phyloP scores from a whole-genome alignment of 1,284 basidiomycete genomes.

The Papiliotrema laurentii region DNA sequence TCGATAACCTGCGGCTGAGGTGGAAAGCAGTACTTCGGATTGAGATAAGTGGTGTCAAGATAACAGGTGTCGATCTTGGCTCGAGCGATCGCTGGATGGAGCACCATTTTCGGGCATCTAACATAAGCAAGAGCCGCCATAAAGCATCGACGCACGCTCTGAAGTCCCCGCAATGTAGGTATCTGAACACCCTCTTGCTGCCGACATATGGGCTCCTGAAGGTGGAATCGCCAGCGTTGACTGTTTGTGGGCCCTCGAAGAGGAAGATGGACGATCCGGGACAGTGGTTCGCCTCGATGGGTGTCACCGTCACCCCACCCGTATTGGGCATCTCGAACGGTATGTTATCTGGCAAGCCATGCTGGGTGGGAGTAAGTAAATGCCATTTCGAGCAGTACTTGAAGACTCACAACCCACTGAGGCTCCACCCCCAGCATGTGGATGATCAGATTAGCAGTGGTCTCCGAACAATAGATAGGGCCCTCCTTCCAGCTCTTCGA shows the following conservation, averaged over 20 bases:
- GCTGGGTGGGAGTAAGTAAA: slow-evolving; percentile 24
- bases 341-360: slow-evolving; percentile 67
- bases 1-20: slow-evolving; percentile 87
- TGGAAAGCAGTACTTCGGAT: slow-evolving; percentile 91
- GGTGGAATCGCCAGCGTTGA: slow-evolving; percentile 73
- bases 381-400: not conserved
- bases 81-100: slow-evolving; percentile 73
- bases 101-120: slow-evolving; percentile 67
- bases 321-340: slow-evolving; percentile 73
- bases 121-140: not conserved
- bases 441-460: slow-evolving; percentile 83
- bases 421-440: slow-evolving; percentile 83
- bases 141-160: slow-evolving; percentile 55
- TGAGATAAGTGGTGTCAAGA: slow-evolving; percentile 93
- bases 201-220: slow-evolving; percentile 69
- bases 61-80: slow-evolving; percentile 83
- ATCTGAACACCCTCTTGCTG: slow-evolving; percentile 67
- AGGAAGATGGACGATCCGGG: slow-evolving; percentile 92
- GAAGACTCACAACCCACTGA: slow-evolving; percentile 70
- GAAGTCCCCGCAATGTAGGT: slow-evolving; percentile 95
- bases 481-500: slow-evolving; percentile 82
- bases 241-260: slow-evolving; percentile 85
- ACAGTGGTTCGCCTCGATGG: slow-evolving; percentile 98
- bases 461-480: slow-evolving; percentile 89
- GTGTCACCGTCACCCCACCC: slow-evolving; percentile 79